Evolutionary conservation across 352 stramenopile species (phyloP), one percentile per base, ranked within the genome.

Genomic region (Stramenopiles sp.): DNA sequence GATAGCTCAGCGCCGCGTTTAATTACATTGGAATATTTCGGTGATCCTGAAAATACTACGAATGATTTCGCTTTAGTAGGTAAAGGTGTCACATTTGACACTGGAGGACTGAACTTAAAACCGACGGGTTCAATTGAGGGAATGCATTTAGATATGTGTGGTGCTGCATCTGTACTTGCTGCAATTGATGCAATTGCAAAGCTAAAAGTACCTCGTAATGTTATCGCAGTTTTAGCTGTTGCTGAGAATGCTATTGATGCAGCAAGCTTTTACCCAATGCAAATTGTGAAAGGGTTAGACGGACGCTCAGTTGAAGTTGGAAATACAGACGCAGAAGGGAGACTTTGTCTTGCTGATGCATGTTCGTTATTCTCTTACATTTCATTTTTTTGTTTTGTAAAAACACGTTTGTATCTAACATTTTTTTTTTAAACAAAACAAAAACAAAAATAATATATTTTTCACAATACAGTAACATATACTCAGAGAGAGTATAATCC

Each of bases 1-100:
- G n/a, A 32, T 32, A n/a, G n/a, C n/a, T n/a, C n/a, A n/a, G 26
- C n/a, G 26, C 26, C 26, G n/a, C 26, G 26, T 15, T 32, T 32
- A 32, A 32, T 32, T 32, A 15, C n/a, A 15, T 15, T 32, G 10
- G 15, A 32, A 32, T 32, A 32, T 15, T n/a, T 32, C 26, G 26
- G 26, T n/a, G 26, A 32, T 15, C 26, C 26, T n/a, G 10, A 15
- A 15, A n/a, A n/a, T 32, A 15, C n/a, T n/a, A 15, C n/a, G 15
- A 32, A n/a, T 32, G 26, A 32, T 32, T n/a, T 15, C 15, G 68
- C 64, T 7, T 47, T 91, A 8, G 68, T 91, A 19, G 75, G 75
- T 26, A 91, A 91, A 52, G 74, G 70, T 10, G 63, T 91, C 35
- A 83, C 66, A 32, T 91, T 88, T 44, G 75, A 91, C 52, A 81